A percentile compares a stretch with the other conserved stretches of the same genome.
Evolutionary conservation across 306 rosid genomes (phyloP).

Genomic region (Cucurbita moschata): DNA sequence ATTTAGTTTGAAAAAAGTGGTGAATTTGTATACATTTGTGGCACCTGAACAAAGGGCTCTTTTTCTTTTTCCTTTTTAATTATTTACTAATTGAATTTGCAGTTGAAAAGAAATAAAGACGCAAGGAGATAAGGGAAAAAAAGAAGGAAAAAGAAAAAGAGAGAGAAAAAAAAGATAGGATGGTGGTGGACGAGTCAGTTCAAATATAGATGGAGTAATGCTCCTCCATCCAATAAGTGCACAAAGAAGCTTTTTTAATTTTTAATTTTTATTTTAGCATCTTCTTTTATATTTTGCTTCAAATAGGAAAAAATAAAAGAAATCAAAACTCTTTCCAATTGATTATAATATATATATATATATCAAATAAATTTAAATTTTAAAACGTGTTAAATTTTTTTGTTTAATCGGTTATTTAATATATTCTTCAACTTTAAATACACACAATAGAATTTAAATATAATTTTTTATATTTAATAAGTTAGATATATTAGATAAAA

Average conservation of each 20-base stretch:
- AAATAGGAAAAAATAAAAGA: neutral
- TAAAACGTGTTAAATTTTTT: too few species aligned
- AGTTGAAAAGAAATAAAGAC: slow-evolving; percentile 1
- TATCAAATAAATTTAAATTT: too few species aligned
- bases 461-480: too few species aligned
- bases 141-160: neutral
- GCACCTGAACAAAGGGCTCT: neutral
- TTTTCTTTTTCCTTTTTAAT: neutral
- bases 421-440: too few species aligned
- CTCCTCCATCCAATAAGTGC: slow-evolving; percentile 11
- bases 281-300: neutral
- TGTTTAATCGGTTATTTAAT: too few species aligned
- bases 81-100: neutral
- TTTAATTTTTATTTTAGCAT: neutral
- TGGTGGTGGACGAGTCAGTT: slow-evolving; percentile 6
- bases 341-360: too few species aligned
- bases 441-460: too few species aligned
- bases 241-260: neutral
- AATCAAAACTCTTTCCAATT: neutral
- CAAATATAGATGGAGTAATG: slow-evolving; percentile 14
- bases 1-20: neutral
- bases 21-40: neutral
- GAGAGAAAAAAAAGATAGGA: neutral
- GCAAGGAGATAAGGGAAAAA: neutral
- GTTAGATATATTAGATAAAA: too few species aligned